Evolutionary conservation across 176 grass and related monocot species (phyloP), one percentile per base, ranked within the genome.

Genomic region (Canna indica): DNA sequence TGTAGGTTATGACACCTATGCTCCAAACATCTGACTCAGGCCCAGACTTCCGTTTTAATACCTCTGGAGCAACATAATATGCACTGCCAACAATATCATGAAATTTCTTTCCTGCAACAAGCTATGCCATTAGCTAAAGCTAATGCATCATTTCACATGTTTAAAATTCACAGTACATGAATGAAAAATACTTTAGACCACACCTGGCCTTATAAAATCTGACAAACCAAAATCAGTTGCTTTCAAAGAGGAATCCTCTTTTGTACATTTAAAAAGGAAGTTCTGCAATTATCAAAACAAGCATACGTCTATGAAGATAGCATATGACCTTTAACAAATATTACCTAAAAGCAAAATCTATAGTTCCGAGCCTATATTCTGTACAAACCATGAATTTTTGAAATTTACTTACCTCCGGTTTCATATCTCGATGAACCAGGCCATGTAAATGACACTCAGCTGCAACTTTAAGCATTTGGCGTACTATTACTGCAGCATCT

Each of bases 151-250:
- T 60, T 20, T 57, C 28, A 57, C 8, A 29, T 28, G 10, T 28
- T 28, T 11, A 13, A 38, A 0, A 57, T 24, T 53, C 10, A 52
- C 60, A 56, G 32, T 35, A 35, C 22, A 61, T 72, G 41, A 73
- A 76, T 14, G 30, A 41, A 25, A 8, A 34, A 27, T n/a, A 22
- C 41, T 52, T 77, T 66, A 78, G 48, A 34, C n/a, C 59, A 53
- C 30, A 96, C 92, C 92, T 79, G 92, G 92, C 78, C 60, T 96
- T 74, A 91, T 96, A 70, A 96, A 91, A 79, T 96, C 83, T 82
- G 92, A 96, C 44, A 96, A 85, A 64, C 92, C 92, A 78, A 96
- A 96, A 85, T 96, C 92, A 76, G 92, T 96, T 70, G 92, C 92
- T 57, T 96, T 96, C 58, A 96, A 88, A 47, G 85, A 47, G 17